Evolutionary conservation across 2,329 filamentous ascomycete species (phyloP).

Genomic region (Cyphellophora attinorum): DNA sequence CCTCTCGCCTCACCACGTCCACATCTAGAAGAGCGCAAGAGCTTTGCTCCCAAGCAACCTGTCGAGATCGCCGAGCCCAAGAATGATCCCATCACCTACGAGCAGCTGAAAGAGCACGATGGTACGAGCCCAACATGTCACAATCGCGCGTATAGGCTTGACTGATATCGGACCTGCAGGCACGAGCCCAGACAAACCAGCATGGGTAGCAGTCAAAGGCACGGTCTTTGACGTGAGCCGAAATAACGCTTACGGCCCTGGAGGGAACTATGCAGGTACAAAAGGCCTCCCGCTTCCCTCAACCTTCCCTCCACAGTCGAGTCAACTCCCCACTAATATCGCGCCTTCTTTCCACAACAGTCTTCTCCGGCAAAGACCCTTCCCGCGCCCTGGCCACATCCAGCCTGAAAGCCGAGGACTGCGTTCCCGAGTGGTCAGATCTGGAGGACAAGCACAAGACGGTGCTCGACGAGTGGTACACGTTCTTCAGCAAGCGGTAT

Average conservation of each 20-base stretch:
- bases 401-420: conserved; percentile 78
- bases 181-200: conserved; percentile 38
- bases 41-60: conserved; percentile 31
- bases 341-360: conserved; percentile 36
- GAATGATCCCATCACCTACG: conserved; percentile 71
- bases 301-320: conserved; percentile 1
- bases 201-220: conserved; percentile 63
- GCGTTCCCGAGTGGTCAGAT: conserved; percentile 70
- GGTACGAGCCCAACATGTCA: conserved; percentile 46
- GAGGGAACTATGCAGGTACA: conserved; percentile 77
- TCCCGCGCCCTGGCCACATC: conserved; percentile 84
- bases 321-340: conserved; percentile 1
- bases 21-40: conserved; percentile 22
- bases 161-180: too few relatives aligned
- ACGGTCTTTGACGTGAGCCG: conserved; percentile 89
- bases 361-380: conserved; percentile 91
- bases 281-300: neutral
- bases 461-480: conserved; percentile 83
- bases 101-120: conserved; percentile 71
- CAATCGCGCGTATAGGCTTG: neutral
- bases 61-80: conserved; percentile 69
- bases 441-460: conserved; percentile 76
- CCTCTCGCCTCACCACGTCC: conserved; percentile 16
- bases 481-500: conserved; percentile 94
- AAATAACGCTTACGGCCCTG: conserved; percentile 76